Evolutionary conservation across 1,139 yeast species (phyloP).

Genomic region (Yamadazyma pseudoaaseri): DNA sequence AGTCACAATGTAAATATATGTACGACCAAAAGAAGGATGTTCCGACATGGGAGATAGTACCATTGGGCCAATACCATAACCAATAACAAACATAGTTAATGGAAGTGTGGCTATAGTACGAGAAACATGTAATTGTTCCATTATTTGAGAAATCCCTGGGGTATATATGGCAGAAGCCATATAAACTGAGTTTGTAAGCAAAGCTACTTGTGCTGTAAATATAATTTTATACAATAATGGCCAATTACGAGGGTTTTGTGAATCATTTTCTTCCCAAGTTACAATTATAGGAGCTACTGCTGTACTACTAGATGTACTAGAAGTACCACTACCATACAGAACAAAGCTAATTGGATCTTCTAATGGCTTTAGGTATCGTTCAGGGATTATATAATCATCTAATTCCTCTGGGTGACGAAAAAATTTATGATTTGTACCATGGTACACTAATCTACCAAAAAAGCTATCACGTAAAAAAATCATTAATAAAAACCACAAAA

Average conservation of each 20-base stretch:
- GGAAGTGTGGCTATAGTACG: conserved; percentile 46
- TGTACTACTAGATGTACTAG: background rate
- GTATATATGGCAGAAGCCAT: conserved; percentile 31
- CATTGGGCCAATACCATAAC: conserved; percentile 59
- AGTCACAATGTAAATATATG: conserved; percentile 32
- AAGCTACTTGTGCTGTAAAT: conserved; percentile 19
- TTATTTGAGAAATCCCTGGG: conserved; percentile 32
- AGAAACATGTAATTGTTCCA: conserved; percentile 40
- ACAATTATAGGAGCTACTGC: conserved; percentile 3
- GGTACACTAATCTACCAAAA: conserved; percentile 32
- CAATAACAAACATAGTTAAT: conserved; percentile 40
- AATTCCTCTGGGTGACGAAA: conserved; percentile 31
- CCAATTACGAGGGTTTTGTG: conserved; percentile 33
- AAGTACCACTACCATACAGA: background rate
- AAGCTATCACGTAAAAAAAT: conserved; percentile 35
- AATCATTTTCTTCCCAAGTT: conserved; percentile 24
- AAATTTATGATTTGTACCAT: conserved; percentile 28
- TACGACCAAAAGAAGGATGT: conserved; percentile 52
- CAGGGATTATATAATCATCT: conserved; percentile 31
- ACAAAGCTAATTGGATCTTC: background rate
- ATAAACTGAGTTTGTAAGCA: conserved; percentile 26
- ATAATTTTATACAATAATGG: conserved; percentile 19
- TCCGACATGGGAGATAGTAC: conserved; percentile 56
- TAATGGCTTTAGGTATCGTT: conserved; percentile 21
- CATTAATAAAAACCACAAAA: no score